These are phyloP conservation scores for Trichosporon faecale DNA, from an alignment of 1,284 basidiomycete genomes.

Conservation along the genomic window DNA sequence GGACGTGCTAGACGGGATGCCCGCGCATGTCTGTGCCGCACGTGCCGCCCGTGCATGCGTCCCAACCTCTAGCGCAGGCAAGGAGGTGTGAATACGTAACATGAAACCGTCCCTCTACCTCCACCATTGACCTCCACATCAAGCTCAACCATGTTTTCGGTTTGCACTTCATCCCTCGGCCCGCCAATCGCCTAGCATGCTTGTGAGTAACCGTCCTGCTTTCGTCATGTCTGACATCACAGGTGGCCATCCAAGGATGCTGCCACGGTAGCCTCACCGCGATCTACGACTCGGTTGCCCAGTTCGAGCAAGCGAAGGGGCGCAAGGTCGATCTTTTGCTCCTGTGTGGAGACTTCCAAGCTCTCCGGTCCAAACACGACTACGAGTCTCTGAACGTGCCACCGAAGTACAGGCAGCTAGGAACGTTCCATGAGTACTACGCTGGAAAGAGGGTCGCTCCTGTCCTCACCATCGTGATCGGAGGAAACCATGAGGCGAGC, in stretches of 20 bases:
- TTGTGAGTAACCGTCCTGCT: neutral
- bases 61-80: too few relatives aligned
- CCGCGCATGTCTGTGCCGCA: too few relatives aligned
- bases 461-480: conserved; percentile 87
- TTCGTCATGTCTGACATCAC: neutral
- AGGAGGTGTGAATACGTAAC: neutral
- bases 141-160: neutral
- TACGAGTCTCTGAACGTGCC: conserved; percentile 88
- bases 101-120: neutral
- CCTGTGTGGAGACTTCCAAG: conserved; percentile 84
- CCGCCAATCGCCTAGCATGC: neutral
- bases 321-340: conserved; percentile 79
- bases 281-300: conserved; percentile 75
- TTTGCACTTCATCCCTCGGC: neutral
- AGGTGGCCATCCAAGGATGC: conserved; percentile 93
- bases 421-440: conserved; percentile 88
- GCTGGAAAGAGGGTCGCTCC: conserved; percentile 76
- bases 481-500: conserved; percentile 96
- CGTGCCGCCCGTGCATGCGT: neutral
- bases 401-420: conserved; percentile 77
- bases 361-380: conserved; percentile 80
- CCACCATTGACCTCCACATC: neutral
- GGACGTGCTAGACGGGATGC: too few relatives aligned
- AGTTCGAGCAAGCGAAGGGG: conserved; percentile 61
- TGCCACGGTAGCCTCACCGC: conserved; percentile 84